phyloP scores from a whole-genome alignment of 306 rosid species.

The Crataegus laevigata region DNA sequence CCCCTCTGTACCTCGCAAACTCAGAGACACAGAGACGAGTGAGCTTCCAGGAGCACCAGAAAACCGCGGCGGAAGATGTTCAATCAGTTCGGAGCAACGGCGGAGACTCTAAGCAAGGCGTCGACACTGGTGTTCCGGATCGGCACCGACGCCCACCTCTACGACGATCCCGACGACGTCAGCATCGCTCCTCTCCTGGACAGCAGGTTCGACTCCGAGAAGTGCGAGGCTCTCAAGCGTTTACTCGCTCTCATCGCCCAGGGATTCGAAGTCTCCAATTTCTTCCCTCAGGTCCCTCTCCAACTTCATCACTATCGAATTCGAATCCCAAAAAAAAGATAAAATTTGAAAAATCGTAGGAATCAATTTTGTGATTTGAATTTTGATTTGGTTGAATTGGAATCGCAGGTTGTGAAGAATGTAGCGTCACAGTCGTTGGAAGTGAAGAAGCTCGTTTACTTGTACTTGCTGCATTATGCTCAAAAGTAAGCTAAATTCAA shows the following conservation, averaged over 20 bases:
- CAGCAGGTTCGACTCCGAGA: constrained; percentile 92
- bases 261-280: constrained; percentile 88
- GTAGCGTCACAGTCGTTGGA: constrained; percentile 87
- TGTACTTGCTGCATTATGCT: constrained; percentile 94
- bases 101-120: constrained; percentile 90
- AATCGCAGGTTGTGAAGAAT: constrained; percentile 84
- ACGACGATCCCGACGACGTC: constrained; percentile 96
- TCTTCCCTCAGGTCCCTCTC: constrained; percentile 76
- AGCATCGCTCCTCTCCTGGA: constrained; percentile 77
- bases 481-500: constrained; percentile 58
- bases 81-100: constrained; percentile 82
- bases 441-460: constrained; percentile 91
- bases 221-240: constrained; percentile 94
- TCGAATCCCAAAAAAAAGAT: neutral
- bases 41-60: neutral
- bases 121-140: constrained; percentile 86
- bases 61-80: constrained; percentile 39
- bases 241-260: constrained; percentile 94
- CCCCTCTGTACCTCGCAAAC: neutral
- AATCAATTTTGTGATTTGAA: neutral
- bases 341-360: neutral
- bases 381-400: constrained; percentile 3
- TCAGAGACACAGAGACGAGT: neutral
- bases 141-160: constrained; percentile 99
- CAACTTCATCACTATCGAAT: neutral